Percentiles rank a stretch among this genome's conserved stretches.
Conservation (phyloP, 768 basidiomycete genomes). For the Lactifluus piperatus region DNA sequence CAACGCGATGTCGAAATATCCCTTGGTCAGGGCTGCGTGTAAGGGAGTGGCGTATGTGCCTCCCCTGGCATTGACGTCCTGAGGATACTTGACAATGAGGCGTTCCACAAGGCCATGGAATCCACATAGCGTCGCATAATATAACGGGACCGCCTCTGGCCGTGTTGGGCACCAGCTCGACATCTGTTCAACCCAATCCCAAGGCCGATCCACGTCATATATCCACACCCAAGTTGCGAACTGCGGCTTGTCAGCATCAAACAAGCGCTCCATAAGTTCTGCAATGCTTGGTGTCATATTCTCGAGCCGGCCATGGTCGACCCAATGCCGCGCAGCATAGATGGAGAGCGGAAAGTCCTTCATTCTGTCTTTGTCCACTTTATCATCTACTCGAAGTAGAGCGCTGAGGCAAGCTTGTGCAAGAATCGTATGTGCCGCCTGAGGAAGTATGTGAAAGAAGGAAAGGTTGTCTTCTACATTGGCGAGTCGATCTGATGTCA, state of each 20-base stretch:
- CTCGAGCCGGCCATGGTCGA: background rate
- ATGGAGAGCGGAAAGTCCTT: background rate
- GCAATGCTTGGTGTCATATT: background rate
- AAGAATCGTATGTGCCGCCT: background rate
- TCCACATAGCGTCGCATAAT: background rate
- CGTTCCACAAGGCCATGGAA: background rate
- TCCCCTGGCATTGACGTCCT: background rate
- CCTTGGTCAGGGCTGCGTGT: background rate
- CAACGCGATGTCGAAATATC: background rate
- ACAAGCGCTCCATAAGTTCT: background rate
- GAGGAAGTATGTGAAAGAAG: background rate
- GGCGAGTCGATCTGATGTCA: background rate
- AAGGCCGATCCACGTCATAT: background rate
- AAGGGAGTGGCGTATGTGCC: background rate
- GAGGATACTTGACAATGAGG: background rate
- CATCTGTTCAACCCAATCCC: background rate
- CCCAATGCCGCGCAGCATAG: background rate
- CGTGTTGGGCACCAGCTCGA: background rate
- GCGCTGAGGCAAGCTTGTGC: background rate
- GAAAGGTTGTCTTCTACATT: background rate
- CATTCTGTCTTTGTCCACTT: background rate
- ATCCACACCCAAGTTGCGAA: background rate
- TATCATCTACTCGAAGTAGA: background rate
- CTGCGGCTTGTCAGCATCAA: background rate
- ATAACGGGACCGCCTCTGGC: background rate